Base-by-base conservation (phyloP, 2,329 filamentous ascomycete species). In the Monosporascus sp. region DNA sequence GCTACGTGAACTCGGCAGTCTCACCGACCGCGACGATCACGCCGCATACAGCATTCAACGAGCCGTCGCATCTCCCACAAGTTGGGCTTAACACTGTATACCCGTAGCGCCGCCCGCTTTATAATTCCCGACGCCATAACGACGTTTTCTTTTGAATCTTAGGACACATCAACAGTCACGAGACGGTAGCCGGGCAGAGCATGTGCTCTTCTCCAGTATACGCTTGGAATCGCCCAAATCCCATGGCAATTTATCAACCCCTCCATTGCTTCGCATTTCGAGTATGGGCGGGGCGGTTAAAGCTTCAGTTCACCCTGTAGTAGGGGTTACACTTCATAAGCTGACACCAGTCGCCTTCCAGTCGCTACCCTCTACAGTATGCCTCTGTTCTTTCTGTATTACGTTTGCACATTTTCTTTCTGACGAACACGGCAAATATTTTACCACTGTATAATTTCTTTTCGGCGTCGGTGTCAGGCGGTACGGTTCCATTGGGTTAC, bases 11-110 rank as follows among this genome's bases (percentile, higher is more conserved):
- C 46, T 64, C 64, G 11, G 56, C 65, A 6, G 51, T 66, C 19
- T 67, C 66, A 8, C 62, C 64, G 17, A 63, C 64, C 4, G 60
- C 64, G 19, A 64, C 64, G 20, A 54, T 67, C 49, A 64, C 64
- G 1, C 62, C 65, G 7, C 53, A 62, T 49, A 63, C 61, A 4
- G 59, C 57, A 16, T 68, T 62, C 48, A 61, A 60, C 31, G 62
- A 63, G 22, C 41, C 50, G 8, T 56, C 61, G 27, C 58, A 59
- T 19, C 54, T 64, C 46, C 65, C 64, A 8, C 61, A 67, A 4
- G 53, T 66, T 27, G 57, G 60, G 34, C 65, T 64, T 52, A 61
- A 53, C 20, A 63, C 62, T 59, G 56, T 61, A 20, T 69, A 66
- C 47, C 38, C 56, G 8, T 34, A 14, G 9, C 31, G 9, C 31